Evolutionary conservation across 1,284 basidiomycete genomes (phyloP), one percentile per base, ranked within the genome.

Genomic region (Cutaneotrichosporon sp.): DNA sequence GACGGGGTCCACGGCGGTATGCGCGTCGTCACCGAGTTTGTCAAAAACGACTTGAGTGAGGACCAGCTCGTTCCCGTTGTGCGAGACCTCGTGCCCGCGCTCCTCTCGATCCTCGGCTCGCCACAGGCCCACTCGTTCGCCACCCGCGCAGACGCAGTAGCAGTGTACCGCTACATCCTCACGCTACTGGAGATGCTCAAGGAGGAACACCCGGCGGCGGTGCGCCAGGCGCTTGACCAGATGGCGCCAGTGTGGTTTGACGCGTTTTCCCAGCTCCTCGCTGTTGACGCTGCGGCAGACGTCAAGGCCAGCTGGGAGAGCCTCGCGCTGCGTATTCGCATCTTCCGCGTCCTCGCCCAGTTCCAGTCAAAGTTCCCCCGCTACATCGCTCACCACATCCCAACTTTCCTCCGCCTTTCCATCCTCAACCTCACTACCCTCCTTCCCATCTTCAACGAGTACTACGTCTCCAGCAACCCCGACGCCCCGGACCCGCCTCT

Each of bases 171-270:
- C 26, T 90, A 97, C 77, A 90, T 91, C 66, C 80, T 97, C 13
- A 83, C 84, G 50, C 87, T 90, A 9, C 78, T 97, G 17, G 91
- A 86, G 74, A 97, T 93, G 85, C 90, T 97, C 55, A 91, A 90
- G 69, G 90, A 92, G 40, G 85, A 89, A 62, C 87, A 92, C 64
- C 89, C 91, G 0, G 83, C 87, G 46, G 83, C 88, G 0, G 88
- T 90, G 41, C 87, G 88, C 65, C 84, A 88, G 64, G 90, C 91
- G 0, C 83, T 84, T 13, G 83, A 83, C 26, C 81, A 83, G 35
- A 83, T 97, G 44, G 81, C 96, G 5, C 90, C 92, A 0, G 80
- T 85, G 13, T 98, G 94, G 94, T 77, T 94, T 14, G 84, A 86
- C 40, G 87, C 88, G 1, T 90, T 94, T 78, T 83, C 83, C 56